These are phyloP conservation scores for Volvox africanus DNA, from an alignment of 139 green algal genomes.

Conservation along the genomic window DNA sequence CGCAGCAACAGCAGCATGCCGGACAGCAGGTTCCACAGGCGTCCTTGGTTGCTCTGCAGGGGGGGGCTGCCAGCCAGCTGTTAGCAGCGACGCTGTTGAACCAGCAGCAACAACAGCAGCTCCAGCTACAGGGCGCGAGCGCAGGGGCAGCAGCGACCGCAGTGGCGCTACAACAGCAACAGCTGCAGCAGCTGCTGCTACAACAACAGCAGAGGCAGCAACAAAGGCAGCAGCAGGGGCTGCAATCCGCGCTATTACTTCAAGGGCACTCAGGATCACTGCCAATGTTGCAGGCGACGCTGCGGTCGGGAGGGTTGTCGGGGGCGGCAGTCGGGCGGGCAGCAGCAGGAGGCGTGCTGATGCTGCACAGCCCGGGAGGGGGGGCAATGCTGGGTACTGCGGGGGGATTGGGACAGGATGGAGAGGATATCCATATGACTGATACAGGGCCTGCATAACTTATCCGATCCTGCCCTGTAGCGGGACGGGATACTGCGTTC, in stretches of 20 bases:
- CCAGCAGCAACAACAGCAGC: constrained; percentile 10
- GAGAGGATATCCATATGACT: not conserved
- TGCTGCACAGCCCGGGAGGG: not conserved
- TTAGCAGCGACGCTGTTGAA: not conserved
- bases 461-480: too few relatives aligned
- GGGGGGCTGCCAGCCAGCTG: not conserved
- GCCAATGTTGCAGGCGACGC: not conserved
- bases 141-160: too few relatives aligned
- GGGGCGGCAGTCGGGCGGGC: not conserved
- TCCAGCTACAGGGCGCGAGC: not conserved
- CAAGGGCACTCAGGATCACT: not conserved
- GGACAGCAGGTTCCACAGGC: not conserved
- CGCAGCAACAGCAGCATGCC: not conserved
- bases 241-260: constrained; percentile 13
- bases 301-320: not conserved
- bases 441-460: not conserved
- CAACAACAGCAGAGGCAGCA: constrained; percentile 17
- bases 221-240: constrained; percentile 27
- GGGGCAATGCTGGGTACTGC: not conserved
- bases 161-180: not conserved
- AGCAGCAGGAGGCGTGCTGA: not conserved
- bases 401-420: not conserved
- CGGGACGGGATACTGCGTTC: too few relatives aligned
- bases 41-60: not conserved
- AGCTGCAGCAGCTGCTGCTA: constrained; percentile 22